Conservation (phyloP, 176 grass and related monocot genomes). For the Triticum monococcum region DNA sequence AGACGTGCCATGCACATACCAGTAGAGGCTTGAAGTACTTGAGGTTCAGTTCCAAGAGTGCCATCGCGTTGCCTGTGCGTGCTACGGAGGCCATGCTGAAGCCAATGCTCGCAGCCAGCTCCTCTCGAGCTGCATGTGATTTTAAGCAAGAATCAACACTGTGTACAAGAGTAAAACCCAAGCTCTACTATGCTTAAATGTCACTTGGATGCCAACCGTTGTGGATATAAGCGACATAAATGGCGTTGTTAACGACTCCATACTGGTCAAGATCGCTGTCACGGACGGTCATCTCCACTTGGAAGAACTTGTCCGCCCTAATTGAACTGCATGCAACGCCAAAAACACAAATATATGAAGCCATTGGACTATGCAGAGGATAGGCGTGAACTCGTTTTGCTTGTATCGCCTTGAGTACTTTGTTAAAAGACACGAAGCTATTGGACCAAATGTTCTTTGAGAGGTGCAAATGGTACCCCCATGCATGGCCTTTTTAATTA, state of each 20-base stretch:
- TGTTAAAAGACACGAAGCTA: no score
- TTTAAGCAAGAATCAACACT: not conserved
- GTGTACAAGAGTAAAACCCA: not conserved
- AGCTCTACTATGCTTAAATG: not conserved
- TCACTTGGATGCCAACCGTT: not conserved
- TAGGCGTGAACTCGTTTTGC: no score
- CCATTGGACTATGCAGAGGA: not conserved
- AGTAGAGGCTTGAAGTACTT: slow-evolving; percentile 42
- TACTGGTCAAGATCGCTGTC: slow-evolving; percentile 61
- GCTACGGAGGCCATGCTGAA: slow-evolving; percentile 38
- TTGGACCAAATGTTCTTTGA: no score
- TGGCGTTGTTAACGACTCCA: slow-evolving; percentile 60
- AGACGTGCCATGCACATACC: not conserved
- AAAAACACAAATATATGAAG: not conserved
- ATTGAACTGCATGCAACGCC: not conserved
- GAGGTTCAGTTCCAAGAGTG: slow-evolving; percentile 47
- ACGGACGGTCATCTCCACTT: slow-evolving; percentile 55
- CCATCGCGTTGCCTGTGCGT: slow-evolving; percentile 45
- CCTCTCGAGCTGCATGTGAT: slow-evolving; percentile 45
- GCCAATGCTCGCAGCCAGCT: slow-evolving; percentile 44
- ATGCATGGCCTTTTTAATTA: no score
- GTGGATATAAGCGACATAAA: slow-evolving; percentile 50
- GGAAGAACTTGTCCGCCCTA: slow-evolving; percentile 44
- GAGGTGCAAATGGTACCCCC: no score
- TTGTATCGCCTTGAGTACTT: no score